Base-by-base conservation (phyloP, 2,329 filamentous ascomycete species). In the Camillea tinctor region DNA sequence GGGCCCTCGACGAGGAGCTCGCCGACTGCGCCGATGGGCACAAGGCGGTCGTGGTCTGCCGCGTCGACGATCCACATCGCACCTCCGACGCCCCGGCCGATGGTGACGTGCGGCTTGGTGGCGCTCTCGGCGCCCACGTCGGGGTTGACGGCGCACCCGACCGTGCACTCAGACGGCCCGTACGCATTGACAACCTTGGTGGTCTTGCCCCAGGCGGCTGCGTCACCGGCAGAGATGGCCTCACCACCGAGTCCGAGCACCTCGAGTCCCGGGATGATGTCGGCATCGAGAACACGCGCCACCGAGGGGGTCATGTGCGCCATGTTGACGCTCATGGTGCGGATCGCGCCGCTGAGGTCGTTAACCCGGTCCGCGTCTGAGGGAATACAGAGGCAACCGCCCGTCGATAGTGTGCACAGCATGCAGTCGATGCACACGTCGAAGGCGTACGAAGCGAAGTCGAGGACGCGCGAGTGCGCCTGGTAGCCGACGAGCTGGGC, bases 1-100 rank as follows among this genome's bases (percentile, higher is more conserved):
- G 85, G 84, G 0, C 84, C 84, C 62, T 83, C 82, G 15, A 86
- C 74, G 3, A 84, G 71, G n/a, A 85, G 72, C 68, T 85, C 82
- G 5, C 83, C 83, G 1, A 84, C 75, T 1, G 76, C 73, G 0
- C 82, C 82, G 0, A 83, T 70, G 0, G 81, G 79, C 4, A 80
- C 75, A 3, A 84, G 76, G 17, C 71, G 74, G 57, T 82, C 68
- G 59, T 81, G 75, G 56, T 81, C 75, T 1, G 78, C 74, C 0
- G 81, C 76, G 52, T 84, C 78, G 11, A 83, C 79, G 20, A 84
- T 78, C 81, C 81, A 84, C n/a, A 76, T 76, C 0, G 77, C 71
- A 6, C 77, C 80, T 3, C 79, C 78, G 0, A 80, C 76, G 1
- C 81, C 80, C 52, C 74, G 76, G 4, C 82, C 82, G 40, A 84